Base-by-base conservation (phyloP, 148 eudicot genomes). In the Rhododendron kiyosumense region DNA sequence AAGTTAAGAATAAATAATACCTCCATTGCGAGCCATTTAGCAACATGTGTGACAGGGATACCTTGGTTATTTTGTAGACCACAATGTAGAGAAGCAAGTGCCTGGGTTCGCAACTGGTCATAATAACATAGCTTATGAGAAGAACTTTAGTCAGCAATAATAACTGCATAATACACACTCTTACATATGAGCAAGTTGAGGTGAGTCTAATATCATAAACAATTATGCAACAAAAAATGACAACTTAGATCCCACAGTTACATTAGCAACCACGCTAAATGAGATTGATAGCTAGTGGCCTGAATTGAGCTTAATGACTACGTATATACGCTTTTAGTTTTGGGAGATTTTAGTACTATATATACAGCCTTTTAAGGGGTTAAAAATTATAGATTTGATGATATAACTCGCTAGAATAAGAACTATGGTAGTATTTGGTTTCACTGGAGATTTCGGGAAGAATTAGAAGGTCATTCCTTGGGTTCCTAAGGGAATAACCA, bases 21-120 rank as follows among this genome's bases (percentile, higher is more conserved):
- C 99, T 97, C 99, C 95, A 97, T 91, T 54, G 94, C 98, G 85
- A 97, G 98, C 98, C 99, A 97, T 88, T 93, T 91, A 86, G 98
- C 93, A 81, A 91, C 89, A 85, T 89, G 94, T 17, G 94, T 63
- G 38, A 97, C 91, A 76, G 99, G 99, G 69, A 97, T 86, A 83
- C 98, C 99, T 93, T 97, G 99, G 88, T 90, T 93, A 89, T 85
- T 89, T 88, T 92, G 99, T 86, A 97, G 90, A 88, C 98, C 98
- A 89, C 92, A 87, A 87, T 97, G 98, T 74, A 97, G 88, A 69
- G 98, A 90, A 88, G 98, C 98, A 85, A 97, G 96, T 48, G 99
- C 99, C 86, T 92, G 99, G 86, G 96, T 94, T 73, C 98, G 93
- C 89, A 97, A 87, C 98, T 95, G 98, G 86, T 57, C 59, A 80